A percentile compares a stretch with the other conserved stretches of the same genome.
Evolutionary conservation across 148 eudicot species (phyloP).

Genomic region (Dysphania ambrosioides): DNA sequence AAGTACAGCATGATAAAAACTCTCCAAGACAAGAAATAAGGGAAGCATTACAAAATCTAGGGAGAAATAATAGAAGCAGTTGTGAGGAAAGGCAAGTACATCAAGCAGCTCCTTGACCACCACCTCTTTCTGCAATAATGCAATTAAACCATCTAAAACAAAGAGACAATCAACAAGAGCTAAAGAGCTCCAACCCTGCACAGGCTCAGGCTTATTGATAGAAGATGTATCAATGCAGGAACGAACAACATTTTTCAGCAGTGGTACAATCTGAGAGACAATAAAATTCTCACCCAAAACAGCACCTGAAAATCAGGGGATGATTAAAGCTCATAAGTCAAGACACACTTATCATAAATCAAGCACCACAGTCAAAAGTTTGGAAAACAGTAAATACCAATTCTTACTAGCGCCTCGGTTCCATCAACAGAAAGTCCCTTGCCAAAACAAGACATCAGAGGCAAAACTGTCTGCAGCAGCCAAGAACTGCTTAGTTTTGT

Average conservation of each 20-base stretch:
- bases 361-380: slow-evolving; percentile 1
- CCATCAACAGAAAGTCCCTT: slow-evolving; percentile 88
- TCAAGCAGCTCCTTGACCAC: slow-evolving; percentile 84
- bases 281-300: slow-evolving; percentile 74
- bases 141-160: slow-evolving; percentile 60
- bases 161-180: slow-evolving; percentile 78
- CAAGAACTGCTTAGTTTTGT: slow-evolving; percentile 22
- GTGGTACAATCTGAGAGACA: slow-evolving; percentile 64
- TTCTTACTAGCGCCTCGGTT: slow-evolving; percentile 81
- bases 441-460: slow-evolving; percentile 84
- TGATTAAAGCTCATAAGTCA: slow-evolving; percentile 23
- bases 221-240: slow-evolving; percentile 62
- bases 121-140: slow-evolving; percentile 54
- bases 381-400: slow-evolving; percentile 51
- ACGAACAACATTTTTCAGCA: slow-evolving; percentile 55
- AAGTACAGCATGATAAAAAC: slow-evolving; percentile 11
- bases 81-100: slow-evolving; percentile 39
- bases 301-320: slow-evolving; percentile 51
- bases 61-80: background rate
- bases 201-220: slow-evolving; percentile 70
- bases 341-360: slow-evolving; percentile 16
- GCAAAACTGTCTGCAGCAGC: slow-evolving; percentile 77
- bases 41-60: slow-evolving; percentile 9
- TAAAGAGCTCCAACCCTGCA: slow-evolving; percentile 82
- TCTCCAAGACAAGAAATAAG: slow-evolving; percentile 15